A percentile compares a stretch with the other conserved stretches of the same genome.
phyloP scores from a whole-genome alignment of 768 basidiomycete genomes.

The Crucibulum laeve region DNA sequence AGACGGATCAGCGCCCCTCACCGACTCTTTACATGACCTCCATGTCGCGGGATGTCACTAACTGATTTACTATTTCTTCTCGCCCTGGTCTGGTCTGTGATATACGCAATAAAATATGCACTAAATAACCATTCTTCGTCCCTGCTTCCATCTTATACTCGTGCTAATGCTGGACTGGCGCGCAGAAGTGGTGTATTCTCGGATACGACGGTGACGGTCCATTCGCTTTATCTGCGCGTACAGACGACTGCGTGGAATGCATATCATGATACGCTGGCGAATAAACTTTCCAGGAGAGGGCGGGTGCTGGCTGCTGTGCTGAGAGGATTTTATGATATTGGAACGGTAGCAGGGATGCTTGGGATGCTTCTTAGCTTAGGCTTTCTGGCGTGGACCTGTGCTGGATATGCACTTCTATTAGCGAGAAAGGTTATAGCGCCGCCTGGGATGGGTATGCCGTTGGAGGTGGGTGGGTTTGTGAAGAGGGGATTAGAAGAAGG shows the following conservation, averaged over 20 bases:
- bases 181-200: no score
- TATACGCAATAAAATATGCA: no score
- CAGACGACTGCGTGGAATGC: constrained; percentile 49
- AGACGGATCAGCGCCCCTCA: no score
- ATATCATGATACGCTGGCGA: constrained; percentile 39
- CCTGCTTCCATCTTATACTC: no score
- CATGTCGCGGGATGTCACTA: no score
- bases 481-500: neutral
- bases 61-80: no score
- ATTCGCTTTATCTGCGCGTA: constrained; percentile 37
- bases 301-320: constrained; percentile 21
- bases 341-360: constrained; percentile 35
- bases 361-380: constrained; percentile 43
- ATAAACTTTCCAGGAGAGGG: constrained; percentile 26
- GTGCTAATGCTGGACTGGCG: no score
- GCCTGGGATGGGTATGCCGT: neutral
- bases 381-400: constrained; percentile 33
- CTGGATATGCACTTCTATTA: constrained; percentile 9
- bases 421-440: constrained; percentile 1
- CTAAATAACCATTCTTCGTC: no score
- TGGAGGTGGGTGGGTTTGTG: neutral
- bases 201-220: no score
- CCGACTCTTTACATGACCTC: no score
- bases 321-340: constrained; percentile 43
- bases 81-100: no score